Evolutionary conservation across 371 early-diverging fungal genomes (phyloP).

Genomic region (Encephalitozoon hellem): DNA sequence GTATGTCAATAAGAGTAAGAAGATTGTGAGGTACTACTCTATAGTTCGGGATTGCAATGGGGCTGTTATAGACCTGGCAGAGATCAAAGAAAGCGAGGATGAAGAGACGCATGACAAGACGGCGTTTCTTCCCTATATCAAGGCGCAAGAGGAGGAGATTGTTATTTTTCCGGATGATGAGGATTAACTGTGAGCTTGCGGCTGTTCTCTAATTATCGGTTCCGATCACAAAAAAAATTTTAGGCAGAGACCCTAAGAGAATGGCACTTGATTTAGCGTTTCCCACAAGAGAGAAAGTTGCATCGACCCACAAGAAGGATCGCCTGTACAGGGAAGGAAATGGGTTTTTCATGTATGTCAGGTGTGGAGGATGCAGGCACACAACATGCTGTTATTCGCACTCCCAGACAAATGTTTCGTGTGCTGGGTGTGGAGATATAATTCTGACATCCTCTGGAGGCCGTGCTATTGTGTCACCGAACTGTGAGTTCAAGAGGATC

Average conservation of each 20-base stretch:
- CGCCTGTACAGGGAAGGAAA: constrained; percentile 93
- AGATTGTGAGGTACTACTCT: constrained; percentile 10
- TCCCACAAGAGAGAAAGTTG: constrained; percentile 82
- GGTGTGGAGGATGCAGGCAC: constrained; percentile 86
- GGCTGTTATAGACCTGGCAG: neutral
- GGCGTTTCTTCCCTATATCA: constrained; percentile 22
- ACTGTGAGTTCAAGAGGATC: constrained; percentile 48
- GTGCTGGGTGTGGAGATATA: constrained; percentile 82
- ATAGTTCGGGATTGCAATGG: neutral
- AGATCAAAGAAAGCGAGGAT: constrained; percentile 8
- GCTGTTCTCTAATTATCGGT: neutral
- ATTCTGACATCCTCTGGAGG: constrained; percentile 98
- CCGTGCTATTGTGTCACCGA: constrained; percentile 65
- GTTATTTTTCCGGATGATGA: constrained; percentile 49
- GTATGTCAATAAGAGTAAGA: constrained; percentile 28
- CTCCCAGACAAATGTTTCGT: constrained; percentile 90
- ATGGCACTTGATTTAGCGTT: constrained; percentile 77
- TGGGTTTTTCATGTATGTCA: constrained; percentile 99
- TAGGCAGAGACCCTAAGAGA: constrained; percentile 11
- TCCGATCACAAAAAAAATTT: constrained; percentile 2
- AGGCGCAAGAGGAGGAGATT: constrained; percentile 42
- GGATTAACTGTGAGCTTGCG: neutral
- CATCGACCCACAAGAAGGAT: constrained; percentile 92
- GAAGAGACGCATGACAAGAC: constrained; percentile 11
- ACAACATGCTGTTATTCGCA: constrained; percentile 94